Evolutionary conservation across 75 land plant species (phyloP).

Genomic region (Ceratopteris richardii): DNA sequence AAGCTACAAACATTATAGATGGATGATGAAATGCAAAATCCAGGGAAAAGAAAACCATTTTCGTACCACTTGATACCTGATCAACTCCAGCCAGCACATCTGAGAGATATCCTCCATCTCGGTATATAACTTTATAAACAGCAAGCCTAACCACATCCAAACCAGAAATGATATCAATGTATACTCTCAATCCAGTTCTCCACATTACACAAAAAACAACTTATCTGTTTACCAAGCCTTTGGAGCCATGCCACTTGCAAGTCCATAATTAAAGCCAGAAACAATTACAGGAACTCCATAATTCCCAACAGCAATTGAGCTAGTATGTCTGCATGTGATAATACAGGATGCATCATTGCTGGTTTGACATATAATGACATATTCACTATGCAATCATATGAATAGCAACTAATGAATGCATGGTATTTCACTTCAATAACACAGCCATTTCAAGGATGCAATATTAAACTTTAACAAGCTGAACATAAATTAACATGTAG

Average conservation of each 20-base stretch:
- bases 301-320: conserved; percentile 40
- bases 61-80: conserved; percentile 10
- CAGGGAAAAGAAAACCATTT: too few relatives aligned
- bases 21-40: too few relatives aligned
- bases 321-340: conserved; percentile 27
- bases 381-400: not conserved
- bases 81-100: conserved; percentile 36
- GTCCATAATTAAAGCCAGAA: conserved; percentile 35
- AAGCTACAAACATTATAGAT: too few relatives aligned
- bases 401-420: not conserved
- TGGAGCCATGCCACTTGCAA: conserved; percentile 71
- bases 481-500: too few relatives aligned
- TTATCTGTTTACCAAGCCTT: conserved; percentile 40
- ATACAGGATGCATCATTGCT: too few relatives aligned
- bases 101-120: conserved; percentile 53
- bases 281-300: conserved; percentile 42
- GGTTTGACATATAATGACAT: too few relatives aligned
- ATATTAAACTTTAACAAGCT: too few relatives aligned
- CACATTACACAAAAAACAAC: too few relatives aligned
- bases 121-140: conserved; percentile 51
- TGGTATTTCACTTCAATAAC: too few relatives aligned
- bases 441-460: too few relatives aligned
- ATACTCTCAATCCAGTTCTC: too few relatives aligned
- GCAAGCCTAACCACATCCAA: conserved; percentile 40
- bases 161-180: not conserved